Evolutionary conservation across 768 basidiomycete genomes (phyloP).

Genomic region (Asterophora parasitica): DNA sequence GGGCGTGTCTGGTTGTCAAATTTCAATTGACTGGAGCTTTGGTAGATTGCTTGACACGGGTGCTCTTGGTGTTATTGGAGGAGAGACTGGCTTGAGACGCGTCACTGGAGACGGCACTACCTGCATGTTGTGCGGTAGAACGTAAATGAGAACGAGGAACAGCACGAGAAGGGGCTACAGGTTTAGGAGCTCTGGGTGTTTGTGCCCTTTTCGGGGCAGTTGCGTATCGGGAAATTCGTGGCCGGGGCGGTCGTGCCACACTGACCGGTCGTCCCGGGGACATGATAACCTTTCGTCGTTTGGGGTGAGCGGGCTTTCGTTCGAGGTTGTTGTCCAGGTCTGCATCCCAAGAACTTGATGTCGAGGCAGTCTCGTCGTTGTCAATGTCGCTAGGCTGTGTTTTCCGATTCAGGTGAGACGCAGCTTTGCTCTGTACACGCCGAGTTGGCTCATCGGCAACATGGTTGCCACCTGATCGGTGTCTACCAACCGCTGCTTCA

Average conservation of each 20-base stretch:
- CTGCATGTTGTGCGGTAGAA: neutral
- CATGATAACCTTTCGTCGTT: constrained; percentile 28
- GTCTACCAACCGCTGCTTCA: constrained; percentile 9
- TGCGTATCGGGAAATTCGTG: constrained; percentile 15
- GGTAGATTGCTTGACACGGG: neutral
- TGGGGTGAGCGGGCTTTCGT: constrained; percentile 22
- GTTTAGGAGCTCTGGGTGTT: constrained; percentile 10
- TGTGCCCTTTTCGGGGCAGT: constrained; percentile 3
- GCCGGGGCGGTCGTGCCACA: constrained; percentile 13
- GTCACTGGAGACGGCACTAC: neutral
- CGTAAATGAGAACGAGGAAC: constrained; percentile 4
- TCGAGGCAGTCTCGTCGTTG: constrained; percentile 11
- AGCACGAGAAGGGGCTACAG: constrained; percentile 8
- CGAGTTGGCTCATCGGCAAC: neutral
- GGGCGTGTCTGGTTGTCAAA: neutral
- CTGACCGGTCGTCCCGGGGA: constrained; percentile 11
- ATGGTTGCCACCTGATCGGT: neutral
- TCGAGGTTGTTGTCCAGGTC: constrained; percentile 17
- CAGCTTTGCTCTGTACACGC: neutral
- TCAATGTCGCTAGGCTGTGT: neutral
- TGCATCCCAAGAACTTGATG: constrained; percentile 12
- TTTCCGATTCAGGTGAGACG: neutral
- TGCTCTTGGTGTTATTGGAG: neutral
- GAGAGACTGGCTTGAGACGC: constrained; percentile 3
- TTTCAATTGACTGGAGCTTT: neutral